Evolutionary conservation across 108 stramenopile genomes (phyloP).

Genomic region (Nitzschia palea): DNA sequence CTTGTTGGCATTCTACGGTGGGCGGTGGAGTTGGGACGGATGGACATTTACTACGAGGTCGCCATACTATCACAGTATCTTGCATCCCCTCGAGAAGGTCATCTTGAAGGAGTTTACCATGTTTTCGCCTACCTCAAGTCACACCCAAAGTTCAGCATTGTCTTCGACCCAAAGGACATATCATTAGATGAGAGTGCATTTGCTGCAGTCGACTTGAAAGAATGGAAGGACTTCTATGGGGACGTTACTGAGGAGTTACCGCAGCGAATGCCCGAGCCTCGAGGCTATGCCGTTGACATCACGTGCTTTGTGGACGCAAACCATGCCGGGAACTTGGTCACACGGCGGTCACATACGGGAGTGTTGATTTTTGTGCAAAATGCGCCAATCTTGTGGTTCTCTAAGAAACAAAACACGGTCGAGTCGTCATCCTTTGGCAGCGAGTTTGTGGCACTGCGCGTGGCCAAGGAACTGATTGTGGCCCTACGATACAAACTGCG

Average conservation of each 20-base stretch:
- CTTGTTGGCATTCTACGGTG: conserved; percentile 20
- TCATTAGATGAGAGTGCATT: neutral
- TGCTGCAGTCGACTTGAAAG: neutral
- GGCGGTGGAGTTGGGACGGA: conserved; percentile 29
- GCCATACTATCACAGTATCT: conserved; percentile 37
- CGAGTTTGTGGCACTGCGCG: conserved; percentile 46
- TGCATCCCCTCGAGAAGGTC: conserved; percentile 41
- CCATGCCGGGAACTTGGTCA: conserved; percentile 46
- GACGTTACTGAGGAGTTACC: conserved; percentile 31
- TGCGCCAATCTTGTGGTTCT: conserved; percentile 43
- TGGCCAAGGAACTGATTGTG: conserved; percentile 30
- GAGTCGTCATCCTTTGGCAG: conserved; percentile 54
- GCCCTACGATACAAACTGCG: conserved; percentile 55
- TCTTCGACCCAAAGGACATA: conserved; percentile 26
- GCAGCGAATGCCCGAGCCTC: conserved; percentile 29
- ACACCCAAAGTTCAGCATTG: conserved; percentile 25
- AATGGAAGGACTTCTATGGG: conserved; percentile 18
- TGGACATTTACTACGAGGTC: conserved; percentile 26
- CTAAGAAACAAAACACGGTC: conserved; percentile 48
- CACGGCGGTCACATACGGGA: conserved; percentile 52
- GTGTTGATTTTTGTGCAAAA: conserved; percentile 51
- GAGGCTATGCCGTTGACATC: conserved; percentile 12
- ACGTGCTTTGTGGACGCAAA: conserved; percentile 46
- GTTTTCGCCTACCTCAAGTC: conserved; percentile 36
- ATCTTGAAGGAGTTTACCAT: conserved; percentile 33